A percentile compares a stretch with the other conserved stretches of the same genome.
These are phyloP conservation scores for Alopecurus myosuroides DNA, from an alignment of 176 grass and related monocot species.

Conservation along the genomic window DNA sequence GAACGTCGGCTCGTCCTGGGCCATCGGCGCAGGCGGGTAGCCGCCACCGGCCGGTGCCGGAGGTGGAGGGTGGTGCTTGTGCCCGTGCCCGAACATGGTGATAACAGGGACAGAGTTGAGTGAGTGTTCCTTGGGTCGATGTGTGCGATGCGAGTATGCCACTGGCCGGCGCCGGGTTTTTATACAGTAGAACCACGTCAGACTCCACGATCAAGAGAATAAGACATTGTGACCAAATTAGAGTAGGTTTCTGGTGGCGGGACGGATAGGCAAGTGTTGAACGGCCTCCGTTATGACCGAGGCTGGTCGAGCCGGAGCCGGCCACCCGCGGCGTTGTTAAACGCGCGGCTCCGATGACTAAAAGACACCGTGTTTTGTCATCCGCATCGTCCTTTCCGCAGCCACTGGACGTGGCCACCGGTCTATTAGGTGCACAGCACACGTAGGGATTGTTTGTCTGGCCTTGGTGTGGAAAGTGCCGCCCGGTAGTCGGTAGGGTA, in stretches of 20 bases:
- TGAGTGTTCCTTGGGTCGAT: neutral
- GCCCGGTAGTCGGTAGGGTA: neutral
- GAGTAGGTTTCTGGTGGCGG: neutral
- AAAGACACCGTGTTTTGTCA: neutral
- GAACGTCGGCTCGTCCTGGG: constrained; percentile 34
- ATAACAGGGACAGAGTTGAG: neutral
- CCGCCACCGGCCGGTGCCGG: neutral
- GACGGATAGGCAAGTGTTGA: neutral
- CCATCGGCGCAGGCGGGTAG: neutral
- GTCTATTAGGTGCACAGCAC: too few relatives aligned
- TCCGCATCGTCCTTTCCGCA: neutral
- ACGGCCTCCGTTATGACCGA: constrained; percentile 4
- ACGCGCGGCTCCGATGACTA: neutral
- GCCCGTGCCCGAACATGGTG: constrained; percentile 9
- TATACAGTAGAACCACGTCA: too few relatives aligned
- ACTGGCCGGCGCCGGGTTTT: neutral
- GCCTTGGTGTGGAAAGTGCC: neutral
- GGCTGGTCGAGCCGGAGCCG: neutral
- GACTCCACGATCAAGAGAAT: too few relatives aligned
- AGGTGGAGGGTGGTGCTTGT: constrained; percentile 6
- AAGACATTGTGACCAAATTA: neutral
- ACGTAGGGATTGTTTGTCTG: neutral
- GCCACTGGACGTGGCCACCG: neutral
- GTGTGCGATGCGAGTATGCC: neutral
- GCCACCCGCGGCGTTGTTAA: neutral